Conservation (phyloP, 139 green algal genomes). For the Medakamo hakoo region DNA sequence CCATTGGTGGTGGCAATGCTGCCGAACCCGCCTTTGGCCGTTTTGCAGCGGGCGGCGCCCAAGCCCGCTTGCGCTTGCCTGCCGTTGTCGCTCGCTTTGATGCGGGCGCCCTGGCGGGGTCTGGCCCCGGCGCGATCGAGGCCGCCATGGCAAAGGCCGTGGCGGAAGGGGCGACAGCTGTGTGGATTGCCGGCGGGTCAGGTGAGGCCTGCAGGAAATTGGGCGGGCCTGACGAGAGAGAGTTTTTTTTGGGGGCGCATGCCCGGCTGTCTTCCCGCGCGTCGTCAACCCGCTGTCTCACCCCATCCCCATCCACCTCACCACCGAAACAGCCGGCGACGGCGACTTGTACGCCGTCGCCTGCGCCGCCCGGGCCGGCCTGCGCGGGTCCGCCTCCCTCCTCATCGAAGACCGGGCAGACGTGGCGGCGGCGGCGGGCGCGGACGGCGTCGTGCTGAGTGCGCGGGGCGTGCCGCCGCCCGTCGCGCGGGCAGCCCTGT, state of each 20-base stretch:
- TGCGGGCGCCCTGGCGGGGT: too few species aligned
- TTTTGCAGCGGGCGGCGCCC: background rate
- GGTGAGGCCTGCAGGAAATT: too few species aligned
- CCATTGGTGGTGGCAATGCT: too few species aligned
- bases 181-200: background rate
- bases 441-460: slow-evolving; percentile 73
- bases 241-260: background rate
- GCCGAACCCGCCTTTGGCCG: background rate
- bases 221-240: too few species aligned
- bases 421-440: slow-evolving; percentile 62
- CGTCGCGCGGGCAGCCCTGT: slow-evolving; percentile 68
- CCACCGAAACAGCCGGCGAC: background rate
- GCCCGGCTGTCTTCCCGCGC: too few species aligned
- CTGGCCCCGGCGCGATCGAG: too few species aligned
- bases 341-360: background rate
- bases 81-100: background rate
- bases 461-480: slow-evolving; percentile 58
- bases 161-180: background rate
- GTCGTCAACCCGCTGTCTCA: too few species aligned
- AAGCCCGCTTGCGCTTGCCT: background rate
- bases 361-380: background rate
- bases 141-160: background rate
- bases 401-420: slow-evolving; percentile 74
- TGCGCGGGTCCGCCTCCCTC: slow-evolving; percentile 58
- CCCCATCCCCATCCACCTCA: background rate